Percentiles rank a stretch among this genome's conserved stretches.
Evolutionary conservation across 257 asterid genomes (phyloP).

Genomic region (Pogostemon cablin): DNA sequence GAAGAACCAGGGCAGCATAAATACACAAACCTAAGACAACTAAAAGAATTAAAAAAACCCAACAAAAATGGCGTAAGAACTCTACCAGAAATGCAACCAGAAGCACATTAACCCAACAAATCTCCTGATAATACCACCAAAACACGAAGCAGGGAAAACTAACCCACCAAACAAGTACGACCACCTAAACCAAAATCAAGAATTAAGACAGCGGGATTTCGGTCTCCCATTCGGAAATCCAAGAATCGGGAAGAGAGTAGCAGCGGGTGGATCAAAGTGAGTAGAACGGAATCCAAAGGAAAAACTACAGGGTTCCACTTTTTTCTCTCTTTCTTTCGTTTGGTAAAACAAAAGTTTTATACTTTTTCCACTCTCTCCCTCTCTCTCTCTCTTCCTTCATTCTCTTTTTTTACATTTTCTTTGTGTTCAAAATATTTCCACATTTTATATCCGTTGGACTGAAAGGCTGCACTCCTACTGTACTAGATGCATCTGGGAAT

Average conservation of each 20-base stretch:
- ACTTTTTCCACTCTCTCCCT: slow-evolving; percentile 27
- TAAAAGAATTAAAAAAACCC: slow-evolving; percentile 34
- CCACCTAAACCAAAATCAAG: slow-evolving; percentile 38
- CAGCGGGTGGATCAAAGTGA: slow-evolving; percentile 52
- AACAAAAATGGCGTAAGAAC: slow-evolving; percentile 54
- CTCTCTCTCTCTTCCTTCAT: background rate
- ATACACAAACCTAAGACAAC: slow-evolving; percentile 31
- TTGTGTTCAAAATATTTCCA: slow-evolving; percentile 27
- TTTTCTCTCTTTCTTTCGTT: slow-evolving; percentile 50
- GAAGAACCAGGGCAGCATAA: slow-evolving; percentile 31
- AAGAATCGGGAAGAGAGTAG: slow-evolving; percentile 45
- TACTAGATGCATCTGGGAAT: slow-evolving; percentile 15
- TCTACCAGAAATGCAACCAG: slow-evolving; percentile 53
- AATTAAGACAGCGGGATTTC: slow-evolving; percentile 41
- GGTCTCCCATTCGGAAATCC: slow-evolving; percentile 47
- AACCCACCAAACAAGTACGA: slow-evolving; percentile 43
- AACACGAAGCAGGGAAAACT: slow-evolving; percentile 7
- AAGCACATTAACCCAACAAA: slow-evolving; percentile 52
- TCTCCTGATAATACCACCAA: slow-evolving; percentile 34
- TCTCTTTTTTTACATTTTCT: background rate
- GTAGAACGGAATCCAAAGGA: slow-evolving; percentile 47
- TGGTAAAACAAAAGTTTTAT: slow-evolving; percentile 60
- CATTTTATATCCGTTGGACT: slow-evolving; percentile 47
- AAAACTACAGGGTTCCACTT: slow-evolving; percentile 53
- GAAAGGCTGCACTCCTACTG: slow-evolving; percentile 38